phyloP scores from a whole-genome alignment of 1,139 yeast species.

The Taiozyma sp. region DNA sequence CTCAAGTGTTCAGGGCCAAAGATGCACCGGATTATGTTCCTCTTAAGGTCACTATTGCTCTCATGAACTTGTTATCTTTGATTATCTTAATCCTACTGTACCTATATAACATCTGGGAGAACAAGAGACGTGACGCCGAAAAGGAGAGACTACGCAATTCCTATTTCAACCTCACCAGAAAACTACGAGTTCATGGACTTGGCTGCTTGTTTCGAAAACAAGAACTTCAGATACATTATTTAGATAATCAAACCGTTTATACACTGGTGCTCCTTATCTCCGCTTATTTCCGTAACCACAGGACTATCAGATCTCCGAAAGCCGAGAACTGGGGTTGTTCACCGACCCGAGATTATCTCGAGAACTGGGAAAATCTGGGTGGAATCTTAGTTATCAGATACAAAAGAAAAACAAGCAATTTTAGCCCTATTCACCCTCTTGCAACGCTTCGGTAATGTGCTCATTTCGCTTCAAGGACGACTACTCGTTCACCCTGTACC shows the following conservation, averaged over 20 bases:
- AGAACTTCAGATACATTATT: constrained; percentile 2
- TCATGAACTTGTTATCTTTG: constrained; percentile 3
- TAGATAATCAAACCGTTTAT: neutral
- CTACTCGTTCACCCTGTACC: neutral
- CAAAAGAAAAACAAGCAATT: neutral
- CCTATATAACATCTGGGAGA: constrained; percentile 5
- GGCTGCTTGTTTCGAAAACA: constrained; percentile 42
- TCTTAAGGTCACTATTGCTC: constrained; percentile 35
- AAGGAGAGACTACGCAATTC: constrained; percentile 15
- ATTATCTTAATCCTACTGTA: constrained; percentile 6
- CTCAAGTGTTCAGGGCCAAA: constrained; percentile 41
- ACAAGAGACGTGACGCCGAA: constrained; percentile 5
- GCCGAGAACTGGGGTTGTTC: too few species aligned
- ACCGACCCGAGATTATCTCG: neutral
- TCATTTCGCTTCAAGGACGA: neutral
- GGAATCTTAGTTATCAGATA: neutral
- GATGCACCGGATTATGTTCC: constrained; percentile 40
- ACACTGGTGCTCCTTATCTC: neutral
- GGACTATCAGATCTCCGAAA: neutral
- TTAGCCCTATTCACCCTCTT: neutral
- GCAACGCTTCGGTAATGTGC: neutral
- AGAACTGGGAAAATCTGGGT: neutral
- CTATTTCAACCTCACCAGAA: constrained; percentile 21
- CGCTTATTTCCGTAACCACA: neutral
- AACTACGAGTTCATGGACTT: constrained; percentile 45